Evolutionary conservation across 106 monocot species (phyloP).

Genomic region (Phalaenopsis aphrodite): DNA sequence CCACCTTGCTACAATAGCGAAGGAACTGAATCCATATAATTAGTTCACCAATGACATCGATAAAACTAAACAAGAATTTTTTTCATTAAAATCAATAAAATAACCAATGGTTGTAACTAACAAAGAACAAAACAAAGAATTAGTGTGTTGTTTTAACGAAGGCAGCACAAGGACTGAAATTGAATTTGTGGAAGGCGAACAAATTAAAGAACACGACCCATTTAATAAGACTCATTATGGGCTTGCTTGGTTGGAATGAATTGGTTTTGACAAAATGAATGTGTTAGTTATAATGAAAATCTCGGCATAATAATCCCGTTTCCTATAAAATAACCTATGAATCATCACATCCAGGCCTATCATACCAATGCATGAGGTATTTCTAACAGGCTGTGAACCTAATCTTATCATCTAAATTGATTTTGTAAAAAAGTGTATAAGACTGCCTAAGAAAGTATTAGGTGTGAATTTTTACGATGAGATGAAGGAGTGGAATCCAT

Average conservation of each 20-base stretch:
- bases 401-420: too few species aligned
- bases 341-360: too few species aligned
- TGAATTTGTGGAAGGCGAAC: background rate
- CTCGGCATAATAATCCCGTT: too few species aligned
- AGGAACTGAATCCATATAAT: background rate
- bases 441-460: too few species aligned
- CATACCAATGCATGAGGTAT: too few species aligned
- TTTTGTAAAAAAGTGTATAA: too few species aligned
- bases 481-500: too few species aligned
- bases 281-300: too few species aligned
- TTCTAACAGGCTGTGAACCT: too few species aligned
- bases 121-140: background rate
- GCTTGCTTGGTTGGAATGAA: background rate
- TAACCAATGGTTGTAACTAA: background rate
- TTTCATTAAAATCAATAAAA: background rate
- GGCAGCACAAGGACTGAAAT: background rate
- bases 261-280: too few species aligned
- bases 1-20: background rate
- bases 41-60: background rate
- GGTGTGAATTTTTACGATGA: too few species aligned
- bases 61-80: background rate
- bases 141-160: background rate
- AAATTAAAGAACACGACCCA: background rate
- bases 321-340: too few species aligned
- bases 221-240: background rate